phyloP scores from a whole-genome alignment of 2,329 filamentous ascomycete genomes.

The Fusarium coffeatum region DNA sequence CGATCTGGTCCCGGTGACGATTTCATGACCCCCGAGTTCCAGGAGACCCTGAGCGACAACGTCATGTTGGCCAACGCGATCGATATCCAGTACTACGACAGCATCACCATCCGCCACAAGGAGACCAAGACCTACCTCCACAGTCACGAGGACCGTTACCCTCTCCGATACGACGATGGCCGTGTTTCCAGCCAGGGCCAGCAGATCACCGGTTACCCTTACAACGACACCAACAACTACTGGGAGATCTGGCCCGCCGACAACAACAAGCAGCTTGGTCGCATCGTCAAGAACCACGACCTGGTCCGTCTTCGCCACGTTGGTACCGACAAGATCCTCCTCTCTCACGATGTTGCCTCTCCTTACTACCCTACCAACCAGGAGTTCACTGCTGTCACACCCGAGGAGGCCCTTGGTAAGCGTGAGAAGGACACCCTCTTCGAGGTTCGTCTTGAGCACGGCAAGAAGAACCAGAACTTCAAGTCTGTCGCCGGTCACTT shows the following conservation, averaged over 20 bases:
- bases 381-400: constrained; percentile 88
- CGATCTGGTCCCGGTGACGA: constrained; percentile 95
- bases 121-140: constrained; percentile 97
- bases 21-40: constrained; percentile 98
- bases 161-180: constrained; percentile 95
- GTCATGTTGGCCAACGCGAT: constrained; percentile 88
- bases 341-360: constrained; percentile 97
- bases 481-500: constrained; percentile 92
- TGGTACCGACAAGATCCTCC: constrained; percentile 83
- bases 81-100: constrained; percentile 89
- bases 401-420: constrained; percentile 77
- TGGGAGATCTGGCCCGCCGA: constrained; percentile 88
- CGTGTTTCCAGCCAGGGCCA: constrained; percentile 97
- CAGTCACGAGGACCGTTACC: constrained; percentile 90
- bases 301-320: constrained; percentile 87
- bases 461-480: constrained; percentile 84
- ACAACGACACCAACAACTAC: constrained; percentile 98
- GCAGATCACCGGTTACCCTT: constrained; percentile 97
- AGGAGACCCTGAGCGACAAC: constrained; percentile 96
- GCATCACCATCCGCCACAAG: constrained; percentile 90
- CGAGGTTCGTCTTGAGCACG: constrained; percentile 89
- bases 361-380: constrained; percentile 98
- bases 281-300: constrained; percentile 83
- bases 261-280: constrained; percentile 68
- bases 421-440: constrained; percentile 92